Conservation (phyloP, 1,284 basidiomycete genomes). For the Austroboletus sp. region DNA sequence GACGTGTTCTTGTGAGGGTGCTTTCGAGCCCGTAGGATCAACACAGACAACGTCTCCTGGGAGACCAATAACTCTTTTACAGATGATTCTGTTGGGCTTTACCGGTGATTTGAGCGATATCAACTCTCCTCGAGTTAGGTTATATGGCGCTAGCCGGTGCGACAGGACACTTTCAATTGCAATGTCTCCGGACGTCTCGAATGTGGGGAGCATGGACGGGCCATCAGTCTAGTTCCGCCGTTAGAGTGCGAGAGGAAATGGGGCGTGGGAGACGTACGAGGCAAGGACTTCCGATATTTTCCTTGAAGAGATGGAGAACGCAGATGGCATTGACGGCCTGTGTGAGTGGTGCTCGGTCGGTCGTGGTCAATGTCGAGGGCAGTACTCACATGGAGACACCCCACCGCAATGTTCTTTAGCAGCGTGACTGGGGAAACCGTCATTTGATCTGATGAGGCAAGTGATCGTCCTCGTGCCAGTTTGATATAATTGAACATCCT, state of each 20-base stretch:
- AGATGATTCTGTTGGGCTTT: conserved; percentile 65
- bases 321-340: conserved; percentile 50
- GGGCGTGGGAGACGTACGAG: conserved; percentile 34
- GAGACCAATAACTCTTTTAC: conserved; percentile 87
- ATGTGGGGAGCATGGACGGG: conserved; percentile 85
- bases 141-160: conserved; percentile 46
- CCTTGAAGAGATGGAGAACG: conserved; percentile 51
- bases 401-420: conserved; percentile 21
- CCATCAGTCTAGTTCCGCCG: conserved; percentile 47
- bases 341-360: conserved; percentile 3
- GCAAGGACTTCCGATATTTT: conserved; percentile 53
- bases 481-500: too few relatives aligned
- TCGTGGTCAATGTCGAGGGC: background rate
- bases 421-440: background rate
- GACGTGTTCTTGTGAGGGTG: conserved; percentile 62
- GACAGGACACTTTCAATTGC: conserved; percentile 60
- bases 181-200: conserved; percentile 54
- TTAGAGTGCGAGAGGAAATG: background rate
- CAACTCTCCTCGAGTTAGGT: conserved; percentile 71
- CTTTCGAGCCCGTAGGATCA: conserved; percentile 66
- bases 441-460: conserved; percentile 8
- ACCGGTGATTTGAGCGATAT: conserved; percentile 73
- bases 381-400: conserved; percentile 27
- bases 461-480: too few relatives aligned
- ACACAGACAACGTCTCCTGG: conserved; percentile 87